Evolutionary conservation across 768 basidiomycete genomes (phyloP).

Genomic region (Steccherinum ochraceum): DNA sequence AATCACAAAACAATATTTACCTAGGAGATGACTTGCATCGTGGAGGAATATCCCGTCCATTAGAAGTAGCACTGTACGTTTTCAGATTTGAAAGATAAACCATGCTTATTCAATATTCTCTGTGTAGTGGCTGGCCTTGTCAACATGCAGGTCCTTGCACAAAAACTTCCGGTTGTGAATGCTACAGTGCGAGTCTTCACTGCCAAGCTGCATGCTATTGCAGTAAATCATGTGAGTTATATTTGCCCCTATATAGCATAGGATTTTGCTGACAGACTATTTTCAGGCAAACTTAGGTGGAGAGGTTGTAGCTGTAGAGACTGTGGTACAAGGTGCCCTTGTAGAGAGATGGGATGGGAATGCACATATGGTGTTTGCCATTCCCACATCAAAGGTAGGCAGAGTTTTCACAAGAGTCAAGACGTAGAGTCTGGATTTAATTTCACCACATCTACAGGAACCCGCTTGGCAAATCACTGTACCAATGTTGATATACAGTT

Average conservation of each 20-base stretch:
- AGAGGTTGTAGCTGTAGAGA: constrained; percentile 36
- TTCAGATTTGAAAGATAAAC: too few species aligned
- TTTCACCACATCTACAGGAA: too few species aligned
- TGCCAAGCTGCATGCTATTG: constrained; percentile 48
- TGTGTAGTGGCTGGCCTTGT: not conserved
- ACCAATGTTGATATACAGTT: not conserved
- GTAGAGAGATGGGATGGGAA: constrained; percentile 31
- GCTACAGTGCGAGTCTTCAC: constrained; percentile 30
- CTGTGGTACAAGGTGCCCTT: constrained; percentile 27
- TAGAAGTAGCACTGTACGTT: too few species aligned
- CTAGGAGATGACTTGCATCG: not conserved
- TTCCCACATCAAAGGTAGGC: constrained; percentile 34
- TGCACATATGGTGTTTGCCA: constrained; percentile 52
- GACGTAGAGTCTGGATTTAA: too few species aligned
- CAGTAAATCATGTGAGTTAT: constrained; percentile 30
- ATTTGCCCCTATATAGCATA: not conserved
- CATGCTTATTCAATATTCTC: too few species aligned
- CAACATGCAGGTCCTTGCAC: constrained; percentile 38
- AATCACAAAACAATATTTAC: not conserved
- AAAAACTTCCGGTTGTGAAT: constrained; percentile 37
- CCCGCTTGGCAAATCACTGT: too few species aligned
- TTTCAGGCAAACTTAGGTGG: constrained; percentile 33
- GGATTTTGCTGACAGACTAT: constrained; percentile 6
- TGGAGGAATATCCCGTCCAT: too few species aligned
- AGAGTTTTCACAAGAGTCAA: too few species aligned